These are phyloP conservation scores for Clarireedia hainanense DNA, from an alignment of 2,329 filamentous ascomycete genomes.

Conservation along the genomic window DNA sequence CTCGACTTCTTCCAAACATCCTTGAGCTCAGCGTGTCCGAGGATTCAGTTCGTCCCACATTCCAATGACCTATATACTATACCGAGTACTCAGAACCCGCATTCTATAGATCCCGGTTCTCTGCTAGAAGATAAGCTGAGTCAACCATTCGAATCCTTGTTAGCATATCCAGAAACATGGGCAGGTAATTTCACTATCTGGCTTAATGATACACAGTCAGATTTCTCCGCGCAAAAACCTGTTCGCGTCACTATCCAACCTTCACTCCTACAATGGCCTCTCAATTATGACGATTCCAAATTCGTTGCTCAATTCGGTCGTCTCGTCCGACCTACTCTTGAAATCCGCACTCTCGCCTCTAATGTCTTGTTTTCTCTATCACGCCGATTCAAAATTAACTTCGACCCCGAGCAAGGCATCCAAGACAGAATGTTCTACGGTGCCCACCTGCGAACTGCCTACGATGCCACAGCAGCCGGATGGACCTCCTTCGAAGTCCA, in stretches of 20 bases:
- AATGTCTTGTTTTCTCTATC: constrained; percentile 25
- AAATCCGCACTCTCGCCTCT: constrained; percentile 19
- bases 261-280: constrained; percentile 19
- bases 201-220: constrained; percentile 18
- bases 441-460: constrained; percentile 32
- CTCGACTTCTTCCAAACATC: constrained; percentile 15
- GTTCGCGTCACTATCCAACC: constrained; percentile 19
- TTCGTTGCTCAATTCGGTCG: constrained; percentile 19
- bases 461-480: constrained; percentile 24
- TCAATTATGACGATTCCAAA: constrained; percentile 15
- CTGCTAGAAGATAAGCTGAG: background rate
- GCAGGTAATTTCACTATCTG: constrained; percentile 19
- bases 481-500: background rate
- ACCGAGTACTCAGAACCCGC: constrained; percentile 9
- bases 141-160: constrained; percentile 4
- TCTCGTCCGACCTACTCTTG: constrained; percentile 19
- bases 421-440: constrained; percentile 29
- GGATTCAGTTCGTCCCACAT: constrained; percentile 12
- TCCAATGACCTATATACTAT: constrained; percentile 15
- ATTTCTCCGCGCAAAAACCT: constrained; percentile 11
- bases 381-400: constrained; percentile 19
- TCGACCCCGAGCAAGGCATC: constrained; percentile 25
- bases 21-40: constrained; percentile 15
- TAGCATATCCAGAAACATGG: constrained; percentile 17
- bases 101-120: background rate